Evolutionary conservation across 202 grass and related monocot species (phyloP).

Genomic region (Eragrostis tef): DNA sequence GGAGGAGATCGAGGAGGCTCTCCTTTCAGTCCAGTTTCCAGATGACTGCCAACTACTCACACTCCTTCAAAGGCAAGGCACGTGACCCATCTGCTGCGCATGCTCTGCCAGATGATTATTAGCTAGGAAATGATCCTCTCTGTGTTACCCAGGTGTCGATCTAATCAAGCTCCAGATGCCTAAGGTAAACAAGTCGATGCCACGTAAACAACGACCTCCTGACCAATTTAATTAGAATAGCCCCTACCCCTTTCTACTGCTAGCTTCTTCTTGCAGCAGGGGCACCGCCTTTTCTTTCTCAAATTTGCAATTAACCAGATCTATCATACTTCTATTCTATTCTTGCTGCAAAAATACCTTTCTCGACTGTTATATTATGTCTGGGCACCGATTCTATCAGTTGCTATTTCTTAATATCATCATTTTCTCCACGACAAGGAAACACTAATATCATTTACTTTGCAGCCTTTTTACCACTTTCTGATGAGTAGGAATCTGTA

Average conservation of each 20-base stretch:
- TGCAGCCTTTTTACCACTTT: conserved; percentile 18
- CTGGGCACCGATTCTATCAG: neutral
- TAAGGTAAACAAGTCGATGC: conserved; percentile 24
- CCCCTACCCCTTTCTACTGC: neutral
- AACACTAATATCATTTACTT: conserved; percentile 25
- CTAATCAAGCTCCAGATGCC: conserved; percentile 36
- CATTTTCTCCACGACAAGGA: conserved; percentile 17
- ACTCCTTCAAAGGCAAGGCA: neutral
- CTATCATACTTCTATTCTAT: neutral
- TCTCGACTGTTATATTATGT: neutral
- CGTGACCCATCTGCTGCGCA: neutral
- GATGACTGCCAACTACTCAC: neutral
- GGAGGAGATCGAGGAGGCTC: neutral
- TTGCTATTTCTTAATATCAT: conserved; percentile 10
- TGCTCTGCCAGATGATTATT: conserved; percentile 40
- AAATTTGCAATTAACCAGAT: neutral
- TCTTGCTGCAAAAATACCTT: neutral
- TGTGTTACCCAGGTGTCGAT: conserved; percentile 28
- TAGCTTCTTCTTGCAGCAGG: neutral
- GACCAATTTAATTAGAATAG: no score
- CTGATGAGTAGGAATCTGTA: conserved; percentile 29
- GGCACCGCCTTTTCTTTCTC: neutral
- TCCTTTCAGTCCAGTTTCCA: neutral
- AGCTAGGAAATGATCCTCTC: conserved; percentile 46
- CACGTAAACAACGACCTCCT: neutral